phyloP scores from a whole-genome alignment of 2,329 filamentous ascomycete species.

The Trichoderma koningiopsis region DNA sequence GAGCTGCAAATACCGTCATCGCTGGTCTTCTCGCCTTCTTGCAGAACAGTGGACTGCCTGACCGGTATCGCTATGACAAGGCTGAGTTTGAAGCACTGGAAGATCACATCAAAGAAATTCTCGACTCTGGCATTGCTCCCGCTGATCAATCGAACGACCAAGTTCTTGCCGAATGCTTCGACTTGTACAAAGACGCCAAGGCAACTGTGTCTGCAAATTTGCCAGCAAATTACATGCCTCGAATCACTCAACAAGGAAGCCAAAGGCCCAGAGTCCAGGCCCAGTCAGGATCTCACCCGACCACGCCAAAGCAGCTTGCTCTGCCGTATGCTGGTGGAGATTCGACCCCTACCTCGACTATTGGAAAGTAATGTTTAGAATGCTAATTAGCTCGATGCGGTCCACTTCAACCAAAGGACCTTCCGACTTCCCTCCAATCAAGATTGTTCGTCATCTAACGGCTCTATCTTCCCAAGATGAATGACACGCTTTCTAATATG shows the following conservation, averaged over 20 bases:
- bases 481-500: conserved; percentile 14
- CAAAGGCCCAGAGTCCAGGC: background rate
- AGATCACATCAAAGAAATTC: conserved; percentile 52
- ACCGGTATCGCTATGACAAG: conserved; percentile 53
- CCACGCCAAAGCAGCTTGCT: background rate
- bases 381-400: background rate
- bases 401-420: background rate
- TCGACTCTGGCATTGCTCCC: conserved; percentile 51
- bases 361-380: conserved; percentile 8
- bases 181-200: conserved; percentile 49
- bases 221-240: conserved; percentile 45
- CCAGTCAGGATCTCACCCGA: background rate
- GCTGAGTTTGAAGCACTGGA: conserved; percentile 54
- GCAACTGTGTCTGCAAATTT: conserved; percentile 51
- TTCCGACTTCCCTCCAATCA: background rate
- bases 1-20: conserved; percentile 52
- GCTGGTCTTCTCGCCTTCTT: conserved; percentile 54
- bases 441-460: conserved; percentile 19
- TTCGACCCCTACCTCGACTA: background rate
- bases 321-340: background rate
- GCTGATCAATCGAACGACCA: conserved; percentile 48
- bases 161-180: conserved; percentile 51
- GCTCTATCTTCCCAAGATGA: conserved; percentile 18
- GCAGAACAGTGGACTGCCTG: conserved; percentile 57
- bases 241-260: conserved; percentile 12